These are phyloP conservation scores for Groenewaldozyma tartarivorans DNA, from an alignment of 805 yeast species.

Conservation along the genomic window DNA sequence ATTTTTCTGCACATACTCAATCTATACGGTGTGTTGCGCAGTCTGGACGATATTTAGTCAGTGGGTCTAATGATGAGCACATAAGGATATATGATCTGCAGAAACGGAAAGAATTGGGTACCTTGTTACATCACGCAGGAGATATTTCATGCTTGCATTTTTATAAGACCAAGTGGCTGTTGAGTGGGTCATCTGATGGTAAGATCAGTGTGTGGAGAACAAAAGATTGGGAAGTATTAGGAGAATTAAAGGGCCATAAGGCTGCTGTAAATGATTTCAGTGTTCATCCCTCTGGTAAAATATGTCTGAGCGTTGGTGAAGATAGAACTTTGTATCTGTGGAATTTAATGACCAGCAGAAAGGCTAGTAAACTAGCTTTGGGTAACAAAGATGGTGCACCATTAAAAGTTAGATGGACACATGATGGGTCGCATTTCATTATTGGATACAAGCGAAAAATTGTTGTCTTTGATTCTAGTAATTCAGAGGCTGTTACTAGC, in stretches of 20 bases:
- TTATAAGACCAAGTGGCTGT: constrained; percentile 57
- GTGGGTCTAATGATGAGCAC: constrained; percentile 94
- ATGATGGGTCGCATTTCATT: constrained; percentile 58
- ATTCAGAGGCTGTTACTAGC: constrained; percentile 44
- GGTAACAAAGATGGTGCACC: constrained; percentile 15
- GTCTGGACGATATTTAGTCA: constrained; percentile 75
- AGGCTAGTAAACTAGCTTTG: constrained; percentile 70
- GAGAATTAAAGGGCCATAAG: constrained; percentile 79
- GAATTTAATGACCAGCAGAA: constrained; percentile 94
- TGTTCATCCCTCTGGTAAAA: constrained; percentile 82
- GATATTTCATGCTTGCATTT: constrained; percentile 72
- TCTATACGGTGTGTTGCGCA: constrained; percentile 79
- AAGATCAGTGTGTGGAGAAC: constrained; percentile 87
- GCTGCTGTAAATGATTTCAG: constrained; percentile 78
- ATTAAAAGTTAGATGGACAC: constrained; percentile 42
- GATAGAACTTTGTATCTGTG: constrained; percentile 81
- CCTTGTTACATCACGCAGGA: constrained; percentile 81
- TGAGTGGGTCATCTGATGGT: constrained; percentile 88
- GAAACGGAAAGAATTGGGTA: constrained; percentile 88
- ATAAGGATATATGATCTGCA: constrained; percentile 90
- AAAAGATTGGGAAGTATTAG: constrained; percentile 92
- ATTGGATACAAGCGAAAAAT: constrained; percentile 66
- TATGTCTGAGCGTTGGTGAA: constrained; percentile 81
- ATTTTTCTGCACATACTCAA: constrained; percentile 87
- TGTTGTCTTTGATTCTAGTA: constrained; percentile 52